Base-by-base conservation (phyloP, 75 land plant genomes). In the Adiantum capillusveneris region DNA sequence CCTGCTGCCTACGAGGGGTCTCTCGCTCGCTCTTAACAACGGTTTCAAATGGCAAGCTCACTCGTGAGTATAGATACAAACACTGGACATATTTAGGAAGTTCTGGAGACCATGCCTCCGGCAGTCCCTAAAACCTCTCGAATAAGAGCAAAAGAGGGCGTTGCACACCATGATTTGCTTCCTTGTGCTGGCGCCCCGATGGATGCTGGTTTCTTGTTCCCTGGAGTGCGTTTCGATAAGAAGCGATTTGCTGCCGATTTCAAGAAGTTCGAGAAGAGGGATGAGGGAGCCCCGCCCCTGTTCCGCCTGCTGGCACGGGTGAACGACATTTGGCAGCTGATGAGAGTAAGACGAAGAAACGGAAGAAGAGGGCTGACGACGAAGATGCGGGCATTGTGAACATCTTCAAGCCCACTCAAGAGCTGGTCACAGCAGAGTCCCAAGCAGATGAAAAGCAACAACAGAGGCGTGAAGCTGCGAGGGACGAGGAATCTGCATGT, bases 161-260 rank as follows among this genome's bases (percentile, higher is more conserved):
- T n/a, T n/a, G n/a, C n/a, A n/a, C n/a, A n/a, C n/a, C n/a, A n/a
- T n/a, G n/a, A n/a, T n/a, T n/a, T n/a, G n/a, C n/a, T n/a, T n/a
- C n/a, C n/a, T n/a, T n/a, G n/a, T n/a, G n/a, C n/a, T n/a, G n/a
- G n/a, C n/a, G n/a, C n/a, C n/a, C n/a, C n/a, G n/a, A 53, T 53
- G 55, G 55, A 53, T 53, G 7, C 71, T 26, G 69, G 77, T 1
- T 63, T 82, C 22, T 68, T 89, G 14, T 89, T 89, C 57, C 50
- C 84, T 28, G 90, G 95, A 24, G 65, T 62, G 13, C 75, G 64
- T 20, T 75, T 89, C 49, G 74, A 85, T 57, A 67, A 60, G 56
- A 89, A 80, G 65, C 72, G 53, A 27, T 89, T 89, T 52, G 53
- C 81, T 11, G 13, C 43, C 1, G 95, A 89, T 51, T 67, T 89